phyloP scores from a whole-genome alignment of 805 yeast genomes.

The Metschnikowia gruessii region DNA sequence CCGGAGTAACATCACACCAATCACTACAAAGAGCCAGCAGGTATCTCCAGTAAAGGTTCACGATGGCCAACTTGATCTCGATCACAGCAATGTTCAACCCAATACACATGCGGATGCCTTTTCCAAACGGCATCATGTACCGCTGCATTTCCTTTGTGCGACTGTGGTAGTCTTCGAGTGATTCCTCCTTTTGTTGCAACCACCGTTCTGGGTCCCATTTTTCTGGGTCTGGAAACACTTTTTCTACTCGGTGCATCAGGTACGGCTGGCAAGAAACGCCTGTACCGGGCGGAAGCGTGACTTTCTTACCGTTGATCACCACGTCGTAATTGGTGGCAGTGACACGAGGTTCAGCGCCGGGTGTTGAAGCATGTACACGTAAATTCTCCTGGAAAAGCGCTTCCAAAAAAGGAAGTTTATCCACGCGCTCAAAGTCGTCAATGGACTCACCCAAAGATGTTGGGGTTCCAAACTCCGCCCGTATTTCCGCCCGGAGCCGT shows the following conservation, averaged over 20 bases:
- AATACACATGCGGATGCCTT: conserved; percentile 70
- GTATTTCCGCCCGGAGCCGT: conserved; percentile 46
- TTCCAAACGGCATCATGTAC: conserved; percentile 66
- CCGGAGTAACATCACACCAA: conserved; percentile 40
- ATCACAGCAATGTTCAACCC: conserved; percentile 66
- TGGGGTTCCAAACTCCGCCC: conserved; percentile 31
- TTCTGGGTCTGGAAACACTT: conserved; percentile 51
- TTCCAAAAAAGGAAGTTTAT: conserved; percentile 52
- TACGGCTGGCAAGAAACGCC: conserved; percentile 63
- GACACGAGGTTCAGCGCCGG: conserved; percentile 66
- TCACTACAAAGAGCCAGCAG: conserved; percentile 29
- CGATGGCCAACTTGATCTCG: conserved; percentile 59
- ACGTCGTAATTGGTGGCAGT: conserved; percentile 32
- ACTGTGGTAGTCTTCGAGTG: conserved; percentile 25
- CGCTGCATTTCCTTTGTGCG: conserved; percentile 46
- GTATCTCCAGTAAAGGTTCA: conserved; percentile 51
- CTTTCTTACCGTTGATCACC: conserved; percentile 8
- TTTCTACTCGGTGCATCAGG: conserved; percentile 53
- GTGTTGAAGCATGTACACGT: conserved; percentile 66
- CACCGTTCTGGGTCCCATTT: conserved; percentile 59
- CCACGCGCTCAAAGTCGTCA: conserved; percentile 42
- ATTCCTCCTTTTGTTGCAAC: conserved; percentile 42
- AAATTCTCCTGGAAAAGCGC: conserved; percentile 61
- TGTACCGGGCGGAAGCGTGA: conserved; percentile 50
- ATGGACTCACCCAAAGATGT: conserved; percentile 20